These are phyloP conservation scores for Datura wrightii DNA, from an alignment of 257 asterid genomes.

Conservation along the genomic window DNA sequence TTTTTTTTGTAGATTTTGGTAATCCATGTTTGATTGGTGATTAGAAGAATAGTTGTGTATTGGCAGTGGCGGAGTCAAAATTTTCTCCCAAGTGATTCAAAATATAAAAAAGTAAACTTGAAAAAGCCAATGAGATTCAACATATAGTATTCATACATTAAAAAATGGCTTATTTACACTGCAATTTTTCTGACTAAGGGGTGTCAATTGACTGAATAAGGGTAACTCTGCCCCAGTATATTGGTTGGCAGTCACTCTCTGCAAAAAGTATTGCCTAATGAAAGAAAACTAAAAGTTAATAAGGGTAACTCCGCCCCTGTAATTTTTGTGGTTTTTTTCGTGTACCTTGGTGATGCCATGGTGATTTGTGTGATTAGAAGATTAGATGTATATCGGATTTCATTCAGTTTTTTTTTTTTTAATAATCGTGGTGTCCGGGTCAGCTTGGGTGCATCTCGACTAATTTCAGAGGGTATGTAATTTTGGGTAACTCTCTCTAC, in stretches of 20 bases:
- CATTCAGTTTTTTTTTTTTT: no score
- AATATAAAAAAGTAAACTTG: not conserved
- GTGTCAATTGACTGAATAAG: not conserved
- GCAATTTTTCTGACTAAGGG: not conserved
- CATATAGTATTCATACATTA: no score
- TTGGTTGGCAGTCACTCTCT: not conserved
- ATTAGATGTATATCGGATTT: no score
- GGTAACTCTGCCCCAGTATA: not conserved
- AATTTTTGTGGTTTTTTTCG: no score
- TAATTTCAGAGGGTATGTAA: no score
- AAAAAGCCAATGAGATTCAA: not conserved
- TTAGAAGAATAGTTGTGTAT: slow-evolving; percentile 4
- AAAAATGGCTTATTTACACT: not conserved
- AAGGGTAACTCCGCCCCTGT: no score
- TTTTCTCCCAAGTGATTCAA: not conserved
- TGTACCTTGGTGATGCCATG: no score
- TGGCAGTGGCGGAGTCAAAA: not conserved
- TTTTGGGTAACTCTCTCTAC: no score
- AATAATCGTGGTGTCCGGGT: no score
- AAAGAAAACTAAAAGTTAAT: not conserved
- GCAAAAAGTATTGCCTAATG: not conserved
- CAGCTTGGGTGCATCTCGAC: no score
- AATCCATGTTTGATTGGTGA: not conserved
- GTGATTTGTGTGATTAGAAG: no score
- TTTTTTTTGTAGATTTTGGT: not conserved